Conservation (phyloP, 2,329 filamentous ascomycete species). For the Elsinoe ampelina region DNA sequence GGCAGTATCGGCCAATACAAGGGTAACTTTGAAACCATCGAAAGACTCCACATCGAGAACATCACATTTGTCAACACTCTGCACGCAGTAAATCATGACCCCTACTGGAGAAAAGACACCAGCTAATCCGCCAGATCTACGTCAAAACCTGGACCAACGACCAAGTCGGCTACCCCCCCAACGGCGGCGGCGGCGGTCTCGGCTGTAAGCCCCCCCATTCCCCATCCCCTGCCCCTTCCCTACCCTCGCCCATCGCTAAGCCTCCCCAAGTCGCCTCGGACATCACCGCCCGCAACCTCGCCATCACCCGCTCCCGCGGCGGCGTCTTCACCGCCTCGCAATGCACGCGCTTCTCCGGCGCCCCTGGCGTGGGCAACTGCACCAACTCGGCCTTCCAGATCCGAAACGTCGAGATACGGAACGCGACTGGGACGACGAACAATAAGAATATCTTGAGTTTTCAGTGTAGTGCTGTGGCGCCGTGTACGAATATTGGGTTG, state of each 20-base stretch:
- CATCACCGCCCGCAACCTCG: constrained; percentile 17
- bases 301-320: neutral
- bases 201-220: constrained; percentile 36
- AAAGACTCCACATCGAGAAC: constrained; percentile 41
- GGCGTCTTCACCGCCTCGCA: constrained; percentile 20
- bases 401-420: constrained; percentile 22
- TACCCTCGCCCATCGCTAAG: neutral
- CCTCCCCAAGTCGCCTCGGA: constrained; percentile 17
- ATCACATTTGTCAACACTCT: constrained; percentile 37
- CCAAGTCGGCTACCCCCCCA: constrained; percentile 32
- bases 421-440: constrained; percentile 24
- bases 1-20: constrained; percentile 50
- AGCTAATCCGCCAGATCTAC: constrained; percentile 29
- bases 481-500: constrained; percentile 22
- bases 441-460: constrained; percentile 20
- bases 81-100: constrained; percentile 23
- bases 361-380: constrained; percentile 19
- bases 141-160: constrained; percentile 52
- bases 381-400: constrained; percentile 31
- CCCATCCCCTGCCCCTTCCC: constrained; percentile 29
- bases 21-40: constrained; percentile 39
- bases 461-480: constrained; percentile 23
- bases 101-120: neutral
- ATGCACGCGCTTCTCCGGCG: constrained; percentile 22
- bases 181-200: constrained; percentile 49